These are phyloP conservation scores for Ophiostoma piceae DNA, from an alignment of 2,329 filamentous ascomycete genomes.

Conservation along the genomic window DNA sequence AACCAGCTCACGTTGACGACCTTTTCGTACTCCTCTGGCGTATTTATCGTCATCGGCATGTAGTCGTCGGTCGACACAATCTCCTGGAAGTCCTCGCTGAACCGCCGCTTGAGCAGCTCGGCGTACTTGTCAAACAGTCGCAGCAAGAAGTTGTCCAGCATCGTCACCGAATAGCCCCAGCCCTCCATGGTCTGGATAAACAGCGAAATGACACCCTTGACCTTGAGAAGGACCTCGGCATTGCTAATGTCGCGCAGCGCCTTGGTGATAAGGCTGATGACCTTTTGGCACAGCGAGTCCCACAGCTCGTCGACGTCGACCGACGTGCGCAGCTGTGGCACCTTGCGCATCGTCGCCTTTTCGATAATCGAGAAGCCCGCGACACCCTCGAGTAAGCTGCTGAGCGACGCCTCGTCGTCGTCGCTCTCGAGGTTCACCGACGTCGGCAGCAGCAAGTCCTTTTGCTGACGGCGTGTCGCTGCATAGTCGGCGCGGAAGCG, in stretches of 20 bases:
- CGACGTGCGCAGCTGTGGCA: slow-evolving; percentile 72
- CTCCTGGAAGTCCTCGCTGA: slow-evolving; percentile 95
- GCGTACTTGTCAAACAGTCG: slow-evolving; percentile 91
- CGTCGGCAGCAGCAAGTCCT: slow-evolving; percentile 77
- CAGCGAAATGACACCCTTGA: slow-evolving; percentile 85
- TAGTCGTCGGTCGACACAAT: slow-evolving; percentile 92
- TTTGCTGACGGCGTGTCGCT: slow-evolving; percentile 83
- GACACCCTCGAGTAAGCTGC: slow-evolving; percentile 86
- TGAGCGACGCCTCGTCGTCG: slow-evolving; percentile 80
- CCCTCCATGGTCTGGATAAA: slow-evolving; percentile 99
- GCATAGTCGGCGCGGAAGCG: slow-evolving; percentile 88
- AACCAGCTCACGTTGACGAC: slow-evolving; percentile 97
- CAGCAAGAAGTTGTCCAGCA: slow-evolving; percentile 80
- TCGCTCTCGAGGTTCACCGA: slow-evolving; percentile 74
- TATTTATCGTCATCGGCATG: slow-evolving; percentile 98
- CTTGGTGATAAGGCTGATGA: slow-evolving; percentile 74
- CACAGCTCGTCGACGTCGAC: slow-evolving; percentile 96
- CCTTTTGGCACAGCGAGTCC: slow-evolving; percentile 93
- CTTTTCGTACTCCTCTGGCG: slow-evolving; percentile 85
- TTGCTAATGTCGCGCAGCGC: slow-evolving; percentile 76
- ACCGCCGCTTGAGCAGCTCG: slow-evolving; percentile 80
- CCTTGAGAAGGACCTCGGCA: slow-evolving; percentile 84
- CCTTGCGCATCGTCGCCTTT: slow-evolving; percentile 82
- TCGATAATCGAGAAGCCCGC: slow-evolving; percentile 96
- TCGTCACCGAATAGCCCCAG: slow-evolving; percentile 80